phyloP scores from a whole-genome alignment of 75 land plant genomes.

The Picea sitchensis region DNA sequence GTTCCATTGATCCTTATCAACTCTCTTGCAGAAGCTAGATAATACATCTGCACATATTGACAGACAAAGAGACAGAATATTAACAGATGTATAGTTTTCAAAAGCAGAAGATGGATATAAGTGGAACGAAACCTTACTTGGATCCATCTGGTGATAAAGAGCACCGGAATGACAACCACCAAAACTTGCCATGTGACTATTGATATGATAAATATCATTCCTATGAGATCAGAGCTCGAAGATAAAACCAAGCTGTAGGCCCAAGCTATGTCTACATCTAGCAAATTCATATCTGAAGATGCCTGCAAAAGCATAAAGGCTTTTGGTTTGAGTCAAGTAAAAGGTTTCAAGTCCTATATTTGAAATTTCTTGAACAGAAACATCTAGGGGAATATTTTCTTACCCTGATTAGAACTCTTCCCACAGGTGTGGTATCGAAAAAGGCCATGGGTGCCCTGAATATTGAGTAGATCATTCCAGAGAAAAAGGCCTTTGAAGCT shows the following conservation, averaged over 20 bases:
- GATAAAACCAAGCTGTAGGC: not conserved
- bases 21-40: conserved; percentile 64
- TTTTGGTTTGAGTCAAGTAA: not conserved
- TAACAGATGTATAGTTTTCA: too few species aligned
- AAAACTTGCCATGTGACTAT: conserved; percentile 38
- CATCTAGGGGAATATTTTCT: not conserved
- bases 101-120: too few species aligned
- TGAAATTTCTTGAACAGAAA: not conserved
- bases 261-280: not conserved
- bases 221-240: not conserved
- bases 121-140: not conserved
- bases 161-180: conserved; percentile 27
- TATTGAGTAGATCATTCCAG: conserved; percentile 46
- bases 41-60: conserved; percentile 46
- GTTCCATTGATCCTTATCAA: conserved; percentile 48
- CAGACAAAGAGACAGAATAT: not conserved
- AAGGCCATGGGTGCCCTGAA: conserved; percentile 84
- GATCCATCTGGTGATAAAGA: conserved; percentile 1
- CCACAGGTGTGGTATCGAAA: conserved; percentile 80
- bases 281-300: not conserved
- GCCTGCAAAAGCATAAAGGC: not conserved
- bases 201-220: conserved; percentile 23
- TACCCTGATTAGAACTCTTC: conserved; percentile 82
- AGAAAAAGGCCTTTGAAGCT: conserved; percentile 71
- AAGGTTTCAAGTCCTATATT: not conserved